phyloP scores from a whole-genome alignment of 179 eudicot species.

The Gypsophila paniculata region DNA sequence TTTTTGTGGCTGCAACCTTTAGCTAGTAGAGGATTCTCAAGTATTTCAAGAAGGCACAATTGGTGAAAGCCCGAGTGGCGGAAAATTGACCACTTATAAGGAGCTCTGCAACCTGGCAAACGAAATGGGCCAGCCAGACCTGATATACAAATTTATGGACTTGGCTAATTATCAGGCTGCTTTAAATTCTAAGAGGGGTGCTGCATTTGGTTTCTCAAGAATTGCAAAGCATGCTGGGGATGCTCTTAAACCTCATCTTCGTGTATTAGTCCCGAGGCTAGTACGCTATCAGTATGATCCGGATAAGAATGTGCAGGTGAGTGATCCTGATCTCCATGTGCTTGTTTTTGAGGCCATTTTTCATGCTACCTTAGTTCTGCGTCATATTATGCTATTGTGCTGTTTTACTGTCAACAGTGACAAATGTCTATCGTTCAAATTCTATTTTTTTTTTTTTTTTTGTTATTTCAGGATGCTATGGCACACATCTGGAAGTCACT shows the following conservation, averaged over 20 bases:
- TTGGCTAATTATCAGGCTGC: slow-evolving; percentile 93
- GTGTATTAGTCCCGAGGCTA: slow-evolving; percentile 76
- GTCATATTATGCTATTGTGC: background rate
- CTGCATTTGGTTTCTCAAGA: slow-evolving; percentile 96
- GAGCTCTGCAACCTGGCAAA: slow-evolving; percentile 92
- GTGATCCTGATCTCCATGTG: slow-evolving; percentile 4
- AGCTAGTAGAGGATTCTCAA: slow-evolving; percentile 89
- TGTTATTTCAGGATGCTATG: slow-evolving; percentile 76
- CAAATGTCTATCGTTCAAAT: slow-evolving; percentile 5
- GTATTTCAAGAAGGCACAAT: slow-evolving; percentile 86
- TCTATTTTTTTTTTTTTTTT: background rate
- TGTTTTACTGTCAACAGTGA: background rate
- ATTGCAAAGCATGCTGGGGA: slow-evolving; percentile 97
- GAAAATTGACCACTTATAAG: slow-evolving; percentile 86
- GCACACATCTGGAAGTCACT: slow-evolving; percentile 94
- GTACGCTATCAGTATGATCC: slow-evolving; percentile 95
- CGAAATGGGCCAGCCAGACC: slow-evolving; percentile 98
- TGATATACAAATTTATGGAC: slow-evolving; percentile 94
- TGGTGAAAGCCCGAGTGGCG: slow-evolving; percentile 83
- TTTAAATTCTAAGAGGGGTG: slow-evolving; percentile 92
- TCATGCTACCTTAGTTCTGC: background rate
- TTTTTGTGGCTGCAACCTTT: slow-evolving; percentile 25
- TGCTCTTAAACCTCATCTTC: slow-evolving; percentile 77
- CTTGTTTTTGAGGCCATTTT: background rate
- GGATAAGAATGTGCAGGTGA: slow-evolving; percentile 95